Conservation (phyloP, 108 stramenopile genomes). For the Nannochloropsis granulata region DNA sequence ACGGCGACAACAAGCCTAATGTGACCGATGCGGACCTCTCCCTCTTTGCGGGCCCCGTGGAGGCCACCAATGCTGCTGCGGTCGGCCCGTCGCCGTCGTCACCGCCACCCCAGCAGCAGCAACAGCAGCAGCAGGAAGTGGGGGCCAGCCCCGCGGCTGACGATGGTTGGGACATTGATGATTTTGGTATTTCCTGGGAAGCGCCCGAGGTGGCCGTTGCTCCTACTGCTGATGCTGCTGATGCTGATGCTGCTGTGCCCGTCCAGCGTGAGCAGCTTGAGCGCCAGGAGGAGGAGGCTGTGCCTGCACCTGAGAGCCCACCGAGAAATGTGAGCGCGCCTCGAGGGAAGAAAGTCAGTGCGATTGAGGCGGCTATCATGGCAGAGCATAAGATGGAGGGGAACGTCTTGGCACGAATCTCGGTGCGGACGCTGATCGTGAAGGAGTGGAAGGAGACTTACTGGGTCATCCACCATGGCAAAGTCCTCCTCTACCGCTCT, state of each 20-base stretch:
- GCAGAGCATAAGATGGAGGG: slow-evolving; percentile 19
- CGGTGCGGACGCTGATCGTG: slow-evolving; percentile 27
- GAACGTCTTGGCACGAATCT: slow-evolving; percentile 23
- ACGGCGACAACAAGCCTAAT: not conserved
- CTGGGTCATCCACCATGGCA: slow-evolving; percentile 17
- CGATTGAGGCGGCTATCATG: slow-evolving; percentile 26
- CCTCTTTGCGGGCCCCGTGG: not conserved
- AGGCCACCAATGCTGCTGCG: not conserved
- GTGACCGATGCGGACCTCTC: not conserved
- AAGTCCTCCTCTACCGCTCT: slow-evolving; percentile 23
- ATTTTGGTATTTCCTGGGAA: not conserved
- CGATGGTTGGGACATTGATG: not conserved
- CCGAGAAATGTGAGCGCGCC: not conserved
- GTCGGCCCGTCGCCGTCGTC: not conserved
- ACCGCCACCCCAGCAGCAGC: slow-evolving; percentile 1
- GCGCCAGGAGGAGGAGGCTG: slow-evolving; percentile 10
- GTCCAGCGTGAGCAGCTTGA: not conserved
- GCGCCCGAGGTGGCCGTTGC: not conserved
- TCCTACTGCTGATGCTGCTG: not conserved
- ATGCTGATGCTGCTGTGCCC: not conserved
- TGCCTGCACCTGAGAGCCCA: not conserved
- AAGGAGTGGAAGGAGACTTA: slow-evolving; percentile 30
- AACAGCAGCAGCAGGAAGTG: slow-evolving; percentile 22
- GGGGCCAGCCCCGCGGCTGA: not conserved
- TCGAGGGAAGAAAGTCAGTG: not conserved